These are phyloP conservation scores for Cryptosporidium sp. DNA, from an alignment of 169 alveolate genomes.

Conservation along the genomic window DNA sequence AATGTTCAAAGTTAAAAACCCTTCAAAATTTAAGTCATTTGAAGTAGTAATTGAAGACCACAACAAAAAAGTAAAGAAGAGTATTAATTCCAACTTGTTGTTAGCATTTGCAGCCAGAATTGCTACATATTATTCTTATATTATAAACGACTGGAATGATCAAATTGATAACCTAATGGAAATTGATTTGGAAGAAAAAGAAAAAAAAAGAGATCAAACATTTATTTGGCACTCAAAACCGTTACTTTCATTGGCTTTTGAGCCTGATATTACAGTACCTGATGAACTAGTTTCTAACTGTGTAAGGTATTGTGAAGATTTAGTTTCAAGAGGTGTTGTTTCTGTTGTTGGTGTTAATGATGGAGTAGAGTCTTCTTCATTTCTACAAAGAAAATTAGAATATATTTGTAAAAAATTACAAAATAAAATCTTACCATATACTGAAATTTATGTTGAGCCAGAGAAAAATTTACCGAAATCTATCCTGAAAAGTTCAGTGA, in stretches of 20 bases:
- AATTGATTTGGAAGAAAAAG: conserved; percentile 56
- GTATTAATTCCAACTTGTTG: conserved; percentile 40
- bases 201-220: conserved; percentile 19
- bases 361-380: not conserved
- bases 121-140: conserved; percentile 43
- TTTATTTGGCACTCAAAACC: conserved; percentile 56
- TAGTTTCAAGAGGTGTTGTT: conserved; percentile 25
- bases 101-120: conserved; percentile 65
- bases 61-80: conserved; percentile 35
- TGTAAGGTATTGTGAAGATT: conserved; percentile 51
- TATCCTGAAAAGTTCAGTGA: conserved; percentile 22
- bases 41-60: conserved; percentile 50
- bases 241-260: conserved; percentile 32
- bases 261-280: conserved; percentile 67
- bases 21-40: conserved; percentile 41
- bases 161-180: conserved; percentile 44
- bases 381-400: conserved; percentile 24
- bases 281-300: conserved; percentile 63
- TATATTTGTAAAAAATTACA: conserved; percentile 40
- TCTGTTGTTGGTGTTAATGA: conserved; percentile 7
- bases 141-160: conserved; percentile 51
- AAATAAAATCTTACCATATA: conserved; percentile 35
- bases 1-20: conserved; percentile 38
- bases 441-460: conserved; percentile 20
- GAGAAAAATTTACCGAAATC: conserved; percentile 8